Percentiles rank a stretch among this genome's conserved stretches.
These are phyloP conservation scores for Hypoxylon sp. DNA, from an alignment of 2,329 filamentous ascomycete genomes.

Conservation along the genomic window DNA sequence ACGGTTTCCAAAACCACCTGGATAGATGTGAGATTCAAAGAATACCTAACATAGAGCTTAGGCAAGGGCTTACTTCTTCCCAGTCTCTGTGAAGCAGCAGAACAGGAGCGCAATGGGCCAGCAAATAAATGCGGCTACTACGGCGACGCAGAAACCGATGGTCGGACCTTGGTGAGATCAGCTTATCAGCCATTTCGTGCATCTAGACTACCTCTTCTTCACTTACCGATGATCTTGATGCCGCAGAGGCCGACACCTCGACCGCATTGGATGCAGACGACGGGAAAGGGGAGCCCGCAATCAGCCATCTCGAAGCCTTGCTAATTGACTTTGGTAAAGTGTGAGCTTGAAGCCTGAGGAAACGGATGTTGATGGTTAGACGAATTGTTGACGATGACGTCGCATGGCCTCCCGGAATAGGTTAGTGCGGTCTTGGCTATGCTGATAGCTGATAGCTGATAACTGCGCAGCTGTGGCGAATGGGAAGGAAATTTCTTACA, in stretches of 20 bases:
- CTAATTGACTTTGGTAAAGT: not conserved
- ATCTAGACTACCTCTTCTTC: not conserved
- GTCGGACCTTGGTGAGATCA: slow-evolving; percentile 39
- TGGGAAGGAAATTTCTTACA: not conserved
- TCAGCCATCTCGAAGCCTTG: slow-evolving; percentile 35
- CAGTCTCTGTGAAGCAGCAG: slow-evolving; percentile 47
- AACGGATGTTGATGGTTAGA: slow-evolving; percentile 10
- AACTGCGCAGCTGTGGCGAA: not conserved
- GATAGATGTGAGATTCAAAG: slow-evolving; percentile 1
- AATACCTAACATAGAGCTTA: not conserved
- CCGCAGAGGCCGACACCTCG: slow-evolving; percentile 47
- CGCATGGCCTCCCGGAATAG: slow-evolving; percentile 17
- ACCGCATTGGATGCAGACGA: slow-evolving; percentile 48
- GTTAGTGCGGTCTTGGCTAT: slow-evolving; percentile 21
- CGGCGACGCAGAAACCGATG: slow-evolving; percentile 47
- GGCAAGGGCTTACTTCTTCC: slow-evolving; percentile 43
- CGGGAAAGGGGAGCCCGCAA: slow-evolving; percentile 45
- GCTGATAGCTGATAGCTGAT: too few relatives aligned
- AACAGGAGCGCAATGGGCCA: slow-evolving; percentile 48
- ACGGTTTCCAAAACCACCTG: slow-evolving; percentile 49
- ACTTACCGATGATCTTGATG: slow-evolving; percentile 47
- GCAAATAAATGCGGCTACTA: slow-evolving; percentile 43
- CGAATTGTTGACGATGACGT: slow-evolving; percentile 20
- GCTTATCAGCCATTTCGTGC: not conserved
- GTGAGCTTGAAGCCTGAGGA: slow-evolving; percentile 6